Evolutionary conservation across 495 filamentous ascomycete species (phyloP), one percentile per base, ranked within the genome.

Genomic region (Aspergillus coremiiformis): DNA sequence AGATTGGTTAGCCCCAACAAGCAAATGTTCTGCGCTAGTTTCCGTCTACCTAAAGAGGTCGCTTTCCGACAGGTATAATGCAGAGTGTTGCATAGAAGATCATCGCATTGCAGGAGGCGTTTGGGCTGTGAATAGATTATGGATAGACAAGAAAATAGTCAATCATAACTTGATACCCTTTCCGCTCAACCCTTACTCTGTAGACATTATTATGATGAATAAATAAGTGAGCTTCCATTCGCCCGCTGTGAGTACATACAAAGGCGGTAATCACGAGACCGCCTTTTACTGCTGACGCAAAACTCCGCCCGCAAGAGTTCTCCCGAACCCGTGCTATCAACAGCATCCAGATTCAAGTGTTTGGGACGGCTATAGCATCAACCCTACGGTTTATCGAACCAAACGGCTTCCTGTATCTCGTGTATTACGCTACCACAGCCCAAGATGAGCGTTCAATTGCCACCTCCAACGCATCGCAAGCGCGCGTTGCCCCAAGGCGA

Each of bases 11-110:
- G 90, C 56, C 93, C 94, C 26, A 84, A 85, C 54, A 97, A 98
- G 78, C 80, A 83, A 61, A 96, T 96, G 89, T 96, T 94, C 67
- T 97, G 93, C 66, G 90, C 88, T 7, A 94, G 82, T 56, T 96
- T 98, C 66, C 77, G 89, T 47, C 57, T 98, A 39, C 94, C 93
- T 21, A 57, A 64, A 20, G 83, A 87, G 63, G 89, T 95, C 2
- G 93, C 90, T 39, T 96, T 95, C 53, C 60, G 58, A 15, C 62
- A 67, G 46, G 57, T 60, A 27, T 56, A 19, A 49, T 39, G 17
- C 10, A 29, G 33, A 19, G 21, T 32, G 21, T 45, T 26, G 39
- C 46, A 54, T 37, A 44, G 45, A 10, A 41, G 27, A 20, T 32
- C 19, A 19, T 45, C 26, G 41, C 49, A 56, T 56, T 53, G 57